Evolutionary conservation across 352 stramenopile species (phyloP).

Genomic region (Saprolegnia parasitica): DNA sequence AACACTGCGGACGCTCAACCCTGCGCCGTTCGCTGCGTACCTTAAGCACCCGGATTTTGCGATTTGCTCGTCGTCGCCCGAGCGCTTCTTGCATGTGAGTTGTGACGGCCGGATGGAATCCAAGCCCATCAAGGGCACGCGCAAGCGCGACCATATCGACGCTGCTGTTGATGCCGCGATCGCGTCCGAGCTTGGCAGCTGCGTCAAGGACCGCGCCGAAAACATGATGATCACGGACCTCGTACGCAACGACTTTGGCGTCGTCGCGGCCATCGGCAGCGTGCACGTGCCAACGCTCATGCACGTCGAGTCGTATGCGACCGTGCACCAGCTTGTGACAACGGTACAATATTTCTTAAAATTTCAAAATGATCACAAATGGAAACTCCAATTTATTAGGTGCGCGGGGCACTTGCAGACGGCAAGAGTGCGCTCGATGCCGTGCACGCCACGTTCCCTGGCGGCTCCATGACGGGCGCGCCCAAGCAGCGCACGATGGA

Average conservation of each 20-base stretch:
- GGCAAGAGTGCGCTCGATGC: conserved; percentile 83
- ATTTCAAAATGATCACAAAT: too few relatives aligned
- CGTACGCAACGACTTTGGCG: conserved; percentile 93
- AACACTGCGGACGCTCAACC: conserved; percentile 87
- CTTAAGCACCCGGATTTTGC: conserved; percentile 57
- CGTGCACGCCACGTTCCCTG: conserved; percentile 92
- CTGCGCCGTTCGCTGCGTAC: conserved; percentile 93
- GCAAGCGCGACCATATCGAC: conserved; percentile 42
- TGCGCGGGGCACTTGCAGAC: conserved; percentile 66
- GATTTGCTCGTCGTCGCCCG: conserved; percentile 94
- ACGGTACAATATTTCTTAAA: conserved; percentile 42
- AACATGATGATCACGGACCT: conserved; percentile 99
- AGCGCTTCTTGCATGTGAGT: conserved; percentile 89
- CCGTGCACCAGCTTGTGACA: conserved; percentile 97
- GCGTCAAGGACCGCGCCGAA: conserved; percentile 92
- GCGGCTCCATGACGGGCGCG: conserved; percentile 97
- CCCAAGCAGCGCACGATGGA: conserved; percentile 96
- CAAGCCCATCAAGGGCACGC: conserved; percentile 97
- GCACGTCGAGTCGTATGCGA: conserved; percentile 94
- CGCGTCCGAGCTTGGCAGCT: conserved; percentile 65
- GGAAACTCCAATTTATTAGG: background rate
- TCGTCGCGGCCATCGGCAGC: conserved; percentile 87
- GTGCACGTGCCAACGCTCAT: conserved; percentile 93
- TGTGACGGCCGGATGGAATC: conserved; percentile 86
- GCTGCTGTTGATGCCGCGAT: conserved; percentile 55